Conservation (phyloP, 2,329 filamentous ascomycete species). For the Graphiopsis chlorocephala region DNA sequence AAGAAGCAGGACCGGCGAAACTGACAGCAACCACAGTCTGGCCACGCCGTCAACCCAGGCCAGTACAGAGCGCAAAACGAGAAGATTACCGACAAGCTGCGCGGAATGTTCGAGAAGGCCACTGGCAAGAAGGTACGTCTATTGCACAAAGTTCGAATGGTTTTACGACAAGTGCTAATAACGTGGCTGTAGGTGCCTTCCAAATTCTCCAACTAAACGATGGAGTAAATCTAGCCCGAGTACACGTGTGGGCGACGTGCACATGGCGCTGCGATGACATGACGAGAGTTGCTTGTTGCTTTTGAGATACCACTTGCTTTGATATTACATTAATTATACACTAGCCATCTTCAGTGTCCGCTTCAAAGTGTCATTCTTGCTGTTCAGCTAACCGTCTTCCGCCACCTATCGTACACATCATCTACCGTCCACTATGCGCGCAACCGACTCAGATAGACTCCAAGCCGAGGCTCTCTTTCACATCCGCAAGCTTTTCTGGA, state of each 20-base stretch:
- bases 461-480: constrained; percentile 38
- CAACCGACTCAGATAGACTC: constrained; percentile 18
- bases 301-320: constrained; percentile 8
- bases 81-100: constrained; percentile 34
- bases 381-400: neutral
- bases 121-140: constrained; percentile 32
- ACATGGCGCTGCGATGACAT: neutral
- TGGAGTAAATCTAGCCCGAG: too few relatives aligned
- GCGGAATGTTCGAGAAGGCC: constrained; percentile 32
- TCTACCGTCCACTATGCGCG: neutral
- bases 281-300: neutral
- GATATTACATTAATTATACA: neutral
- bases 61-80: constrained; percentile 32
- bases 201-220: constrained; percentile 10
- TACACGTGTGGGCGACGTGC: neutral
- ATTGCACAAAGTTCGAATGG: neutral
- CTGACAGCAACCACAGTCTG: constrained; percentile 9
- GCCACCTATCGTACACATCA: neutral
- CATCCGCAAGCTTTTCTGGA: constrained; percentile 43
- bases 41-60: constrained; percentile 26
- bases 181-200: neutral
- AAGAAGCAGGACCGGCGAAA: neutral
- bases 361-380: neutral
- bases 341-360: neutral
- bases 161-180: neutral